Evolutionary conservation across 2,329 filamentous ascomycete genomes (phyloP), one percentile per base, ranked within the genome.

Genomic region (Fonsecaea nubica): DNA sequence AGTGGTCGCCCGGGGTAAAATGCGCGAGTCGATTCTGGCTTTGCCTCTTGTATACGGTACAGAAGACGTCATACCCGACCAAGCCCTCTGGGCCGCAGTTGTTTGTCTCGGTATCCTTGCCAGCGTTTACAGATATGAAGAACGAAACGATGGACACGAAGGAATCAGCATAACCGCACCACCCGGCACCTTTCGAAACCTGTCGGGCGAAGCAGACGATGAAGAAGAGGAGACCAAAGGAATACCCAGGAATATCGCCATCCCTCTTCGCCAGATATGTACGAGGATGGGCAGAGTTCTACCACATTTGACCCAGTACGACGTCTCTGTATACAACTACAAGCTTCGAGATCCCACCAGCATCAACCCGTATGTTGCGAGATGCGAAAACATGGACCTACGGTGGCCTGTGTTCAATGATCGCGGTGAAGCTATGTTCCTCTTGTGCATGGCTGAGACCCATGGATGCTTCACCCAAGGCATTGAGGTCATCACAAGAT

Each of bases 341-440:
- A 66, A 66, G 48, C 64, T 66, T 32, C 61, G 65, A 53, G 65
- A 67, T 50, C 65, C 65, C 25, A 64, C 65, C 55, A 67, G 65
- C 48, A 64, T 67, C 62, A 42, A 67, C 38, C 65, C 65, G 21
- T 67, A 67, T 53, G 65, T 67, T 4, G 65, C 65, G 2, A 55
- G 65, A 38, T 67, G 65, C 53, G 65, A 67, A 35, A 67, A 67
- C 21, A 67, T 67, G 65, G 65, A 67, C 40, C 40, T 67, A 6
- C 38, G 65, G 35, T 67, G 65, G 65, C 65, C 65, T 12, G 65
- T 67, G 4, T 67, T 67, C 61, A 67, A 67, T 33, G 65, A 67
- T 54, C 62, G 65, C 25, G 65, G 65, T 7, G 65, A 67, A 35
- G 65, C 65, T 12, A 67, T 67, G 65, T 67, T 67, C 56, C 61